Base-by-base conservation (phyloP, 2,329 filamentous ascomycete species). In the Graphilbum fragrans region DNA sequence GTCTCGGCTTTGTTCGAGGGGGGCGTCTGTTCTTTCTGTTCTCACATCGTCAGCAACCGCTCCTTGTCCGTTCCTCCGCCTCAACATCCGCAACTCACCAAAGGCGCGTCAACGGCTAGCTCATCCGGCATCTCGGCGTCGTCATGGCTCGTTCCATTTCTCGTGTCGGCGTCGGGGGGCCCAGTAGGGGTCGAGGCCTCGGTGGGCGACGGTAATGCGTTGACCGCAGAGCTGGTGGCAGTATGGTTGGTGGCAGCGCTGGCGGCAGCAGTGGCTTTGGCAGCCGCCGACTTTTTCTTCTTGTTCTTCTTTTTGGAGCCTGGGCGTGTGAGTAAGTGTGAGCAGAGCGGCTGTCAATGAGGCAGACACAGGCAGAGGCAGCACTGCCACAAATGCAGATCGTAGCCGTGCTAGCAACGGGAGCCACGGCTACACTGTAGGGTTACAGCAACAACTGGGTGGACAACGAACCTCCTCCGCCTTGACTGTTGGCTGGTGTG, bases 241-340 rank as follows among this genome's bases (percentile, higher is more conserved):
- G 25, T 22, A n/a, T n/a, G n/a, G n/a, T n/a, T n/a, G n/a, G n/a
- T n/a, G n/a, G 39, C 36, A 45, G 46, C 41, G 38, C 38, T 25
- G 56, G 60, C 57, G 38, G 54, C 48, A 11, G 58, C 47, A 51
- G 68, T 70, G 43, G 60, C 56, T 55, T 69, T 72, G 54, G 60
- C 61, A 35, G 63, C 62, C 50, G 67, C 72, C 8, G 46, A 39
- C 64, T 71, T 74, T 63, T 73, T 77, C 60, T 74, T 77, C 52
- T 70, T 75, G 52, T 66, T 70, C 55, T 66, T 70, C 62, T 72
- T 76, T 61, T 73, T 76, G 59, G 69, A 72, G 38, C 64, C 52
- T 51, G 60, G 21, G 27, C n/a, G n/a, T n/a, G n/a, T n/a, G n/a
- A n/a, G n/a, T n/a, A 33, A 63, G 64, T 53, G 44, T 50, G 23